Evolutionary conservation across 768 basidiomycete species (phyloP), one percentile per base, ranked within the genome.

Genomic region (Russula virescens): DNA sequence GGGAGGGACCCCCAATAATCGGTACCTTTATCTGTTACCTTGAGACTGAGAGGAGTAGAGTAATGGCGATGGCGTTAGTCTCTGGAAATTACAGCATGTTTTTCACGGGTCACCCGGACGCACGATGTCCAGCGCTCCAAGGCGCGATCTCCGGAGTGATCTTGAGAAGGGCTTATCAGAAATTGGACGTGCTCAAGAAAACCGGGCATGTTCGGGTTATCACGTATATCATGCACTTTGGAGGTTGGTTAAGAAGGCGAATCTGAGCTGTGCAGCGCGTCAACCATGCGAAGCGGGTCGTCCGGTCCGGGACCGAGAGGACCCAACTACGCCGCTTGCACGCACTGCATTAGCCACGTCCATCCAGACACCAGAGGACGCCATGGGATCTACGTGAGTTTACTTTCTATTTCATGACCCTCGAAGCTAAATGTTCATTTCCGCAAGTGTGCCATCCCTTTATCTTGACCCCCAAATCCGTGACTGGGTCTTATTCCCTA

Each of bases 401-500:
- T 9, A 31, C n/a, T 9, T 53, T 8, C 25, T 19, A 1, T 72
- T 8, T 63, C 58, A 3, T 69, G 65, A 13, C 77, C 57, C 9
- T 68, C 50, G 1, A 18, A 55, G 11, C 69, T 57, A 10, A 70
- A 26, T 26, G 65, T 64, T 31, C 42, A 68, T 68, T 38, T 25
- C 69, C n/a, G 3, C 66, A 55, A 70, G 69, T 48, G 68, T 72
- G 45, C 72, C 73, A 53, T 81, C 83, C 23, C 72, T 87, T 31
- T 87, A 94, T 75, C 86, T 98, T 52, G 94, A 98, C 78, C 95
- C 94, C 47, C 91, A 94, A 75, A 98, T 98, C 73, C 85, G 94
- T 69, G 93, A 90, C 71, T 91, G 88, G 89, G 87, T 98, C 48
- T 76, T 98, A 62, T 94, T 98, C 76, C 95, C 95, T 57, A 97